A percentile compares a stretch with the other conserved stretches of the same genome.
Evolutionary conservation across 1,284 basidiomycete genomes (phyloP).

Genomic region (Cystobasidium pallidum): DNA sequence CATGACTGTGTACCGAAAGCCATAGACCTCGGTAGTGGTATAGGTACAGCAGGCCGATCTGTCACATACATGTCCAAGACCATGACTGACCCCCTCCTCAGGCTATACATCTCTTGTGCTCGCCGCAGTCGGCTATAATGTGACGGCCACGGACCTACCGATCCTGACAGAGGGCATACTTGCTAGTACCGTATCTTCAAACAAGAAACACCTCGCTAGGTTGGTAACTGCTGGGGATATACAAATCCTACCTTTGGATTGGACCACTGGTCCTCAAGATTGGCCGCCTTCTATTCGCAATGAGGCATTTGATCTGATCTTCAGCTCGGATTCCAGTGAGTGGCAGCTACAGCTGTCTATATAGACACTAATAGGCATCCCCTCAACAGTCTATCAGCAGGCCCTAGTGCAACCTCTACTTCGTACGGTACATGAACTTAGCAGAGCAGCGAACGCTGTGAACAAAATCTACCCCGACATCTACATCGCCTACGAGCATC

Average conservation of each 20-base stretch:
- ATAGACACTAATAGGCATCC: neutral
- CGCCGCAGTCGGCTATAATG: constrained; percentile 71
- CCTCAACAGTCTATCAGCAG: constrained; percentile 12
- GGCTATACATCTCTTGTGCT: constrained; percentile 63
- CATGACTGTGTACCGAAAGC: constrained; percentile 55
- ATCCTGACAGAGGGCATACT: constrained; percentile 72
- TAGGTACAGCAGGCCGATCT: constrained; percentile 61
- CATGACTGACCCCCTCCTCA: neutral
- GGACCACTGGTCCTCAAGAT: neutral
- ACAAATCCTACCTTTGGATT: constrained; percentile 5
- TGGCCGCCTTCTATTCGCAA: neutral
- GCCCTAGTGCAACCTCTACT: constrained; percentile 26
- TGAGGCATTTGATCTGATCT: constrained; percentile 69
- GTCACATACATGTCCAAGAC: neutral
- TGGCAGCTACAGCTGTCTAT: too few relatives aligned
- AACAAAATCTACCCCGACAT: constrained; percentile 4
- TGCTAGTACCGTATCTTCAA: constrained; percentile 65
- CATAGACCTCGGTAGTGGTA: constrained; percentile 80
- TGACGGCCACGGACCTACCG: constrained; percentile 76
- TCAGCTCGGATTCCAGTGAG: constrained; percentile 74
- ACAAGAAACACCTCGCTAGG: constrained; percentile 53
- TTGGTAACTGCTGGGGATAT: neutral
- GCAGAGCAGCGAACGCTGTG: neutral
- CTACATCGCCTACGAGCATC: constrained; percentile 37
- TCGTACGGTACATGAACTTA: constrained; percentile 5